Conservation (phyloP, 805 yeast genomes). For the Dipodascus albidus region DNA sequence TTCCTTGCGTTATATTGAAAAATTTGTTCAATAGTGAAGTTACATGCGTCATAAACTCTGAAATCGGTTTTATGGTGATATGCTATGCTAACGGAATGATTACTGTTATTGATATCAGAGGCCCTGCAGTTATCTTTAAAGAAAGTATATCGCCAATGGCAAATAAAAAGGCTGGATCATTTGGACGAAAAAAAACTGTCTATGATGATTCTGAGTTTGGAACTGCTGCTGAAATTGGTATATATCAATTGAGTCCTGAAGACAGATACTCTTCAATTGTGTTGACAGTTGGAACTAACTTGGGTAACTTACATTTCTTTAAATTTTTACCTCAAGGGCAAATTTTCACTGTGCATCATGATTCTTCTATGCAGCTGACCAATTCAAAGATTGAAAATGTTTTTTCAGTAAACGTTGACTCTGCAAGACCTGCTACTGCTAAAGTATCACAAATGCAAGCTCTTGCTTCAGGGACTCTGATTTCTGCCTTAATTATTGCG, state of each 20-base stretch:
- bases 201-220: conserved; percentile 24
- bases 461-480: conserved; percentile 46
- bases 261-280: conserved; percentile 65
- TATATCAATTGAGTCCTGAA: conserved; percentile 46
- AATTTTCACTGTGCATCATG: conserved; percentile 36
- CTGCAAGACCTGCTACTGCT: conserved; percentile 60
- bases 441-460: conserved; percentile 42
- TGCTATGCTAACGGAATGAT: conserved; percentile 71
- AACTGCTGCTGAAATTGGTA: conserved; percentile 61
- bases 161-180: not conserved
- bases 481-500: conserved; percentile 52
- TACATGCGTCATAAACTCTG: conserved; percentile 53
- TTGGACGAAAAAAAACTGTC: not conserved
- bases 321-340: conserved; percentile 53
- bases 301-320: conserved; percentile 58
- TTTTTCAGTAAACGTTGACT: conserved; percentile 40
- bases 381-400: not conserved
- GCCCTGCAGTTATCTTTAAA: conserved; percentile 50
- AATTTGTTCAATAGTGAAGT: conserved; percentile 37
- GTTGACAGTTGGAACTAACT: conserved; percentile 63
- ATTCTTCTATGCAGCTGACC: conserved; percentile 42
- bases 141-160: conserved; percentile 10
- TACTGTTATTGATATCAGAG: conserved; percentile 62
- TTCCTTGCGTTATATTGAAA: conserved; percentile 41
- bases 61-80: conserved; percentile 74